Evolutionary conservation across 2,329 filamentous ascomycete species (phyloP).

Genomic region (Chaetomiaceae sp.): DNA sequence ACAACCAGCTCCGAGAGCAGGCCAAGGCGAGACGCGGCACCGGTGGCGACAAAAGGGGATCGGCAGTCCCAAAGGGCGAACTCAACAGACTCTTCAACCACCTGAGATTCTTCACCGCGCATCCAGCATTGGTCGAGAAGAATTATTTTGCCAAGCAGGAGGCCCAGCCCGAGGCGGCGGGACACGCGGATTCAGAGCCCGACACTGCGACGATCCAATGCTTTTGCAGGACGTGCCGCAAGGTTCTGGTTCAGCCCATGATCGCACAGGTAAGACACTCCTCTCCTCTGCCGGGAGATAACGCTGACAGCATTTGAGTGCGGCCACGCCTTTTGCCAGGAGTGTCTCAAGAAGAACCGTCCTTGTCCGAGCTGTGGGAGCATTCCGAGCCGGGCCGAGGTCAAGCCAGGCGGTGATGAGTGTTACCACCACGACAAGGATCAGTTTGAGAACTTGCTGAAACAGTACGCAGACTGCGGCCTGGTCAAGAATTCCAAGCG

Average conservation of each 20-base stretch:
- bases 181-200: background rate
- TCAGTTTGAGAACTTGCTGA: background rate
- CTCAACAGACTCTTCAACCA: background rate
- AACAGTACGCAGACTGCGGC: background rate
- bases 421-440: background rate
- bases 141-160: background rate
- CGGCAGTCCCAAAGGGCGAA: background rate
- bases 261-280: background rate
- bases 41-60: background rate
- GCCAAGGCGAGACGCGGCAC: background rate
- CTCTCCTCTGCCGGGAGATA: background rate
- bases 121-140: conserved; percentile 4
- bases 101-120: conserved; percentile 1
- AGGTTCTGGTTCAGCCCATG: background rate
- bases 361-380: conserved; percentile 2
- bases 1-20: background rate
- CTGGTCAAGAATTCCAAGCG: background rate
- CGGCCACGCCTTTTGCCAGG: conserved; percentile 12
- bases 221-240: conserved; percentile 11
- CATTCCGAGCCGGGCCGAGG: no score
- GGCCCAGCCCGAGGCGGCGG: background rate
- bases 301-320: background rate
- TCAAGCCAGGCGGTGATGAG: background rate
- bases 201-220: background rate
- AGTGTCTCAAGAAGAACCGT: background rate